A percentile compares a stretch with the other conserved stretches of the same genome.
These are phyloP conservation scores for Papiliotrema flavescens DNA, from an alignment of 1,284 basidiomycete species.

Conservation along the genomic window DNA sequence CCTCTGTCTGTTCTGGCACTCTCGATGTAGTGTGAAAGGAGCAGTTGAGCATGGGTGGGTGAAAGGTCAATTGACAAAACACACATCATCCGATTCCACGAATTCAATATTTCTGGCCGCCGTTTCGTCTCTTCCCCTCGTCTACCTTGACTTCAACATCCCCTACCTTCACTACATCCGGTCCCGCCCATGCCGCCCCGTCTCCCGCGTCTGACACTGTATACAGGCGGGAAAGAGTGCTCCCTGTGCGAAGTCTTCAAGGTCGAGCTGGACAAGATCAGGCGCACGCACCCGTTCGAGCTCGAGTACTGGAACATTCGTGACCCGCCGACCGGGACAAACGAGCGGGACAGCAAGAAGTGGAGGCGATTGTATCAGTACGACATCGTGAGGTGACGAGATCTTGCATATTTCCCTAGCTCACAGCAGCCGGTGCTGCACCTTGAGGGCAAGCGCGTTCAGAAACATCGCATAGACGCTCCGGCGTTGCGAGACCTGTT, in stretches of 20 bases:
- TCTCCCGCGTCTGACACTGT: slow-evolving; percentile 43
- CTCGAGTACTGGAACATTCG: slow-evolving; percentile 44
- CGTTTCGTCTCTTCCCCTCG: not conserved
- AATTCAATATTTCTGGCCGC: not conserved
- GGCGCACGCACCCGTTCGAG: slow-evolving; percentile 38
- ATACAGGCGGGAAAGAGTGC: slow-evolving; percentile 48
- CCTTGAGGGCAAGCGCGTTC: slow-evolving; percentile 35
- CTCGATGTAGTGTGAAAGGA: no score
- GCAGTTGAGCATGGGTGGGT: not conserved
- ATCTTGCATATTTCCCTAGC: not conserved
- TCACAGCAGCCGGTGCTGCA: slow-evolving; percentile 44
- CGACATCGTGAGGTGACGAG: slow-evolving; percentile 37
- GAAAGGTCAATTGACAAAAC: not conserved
- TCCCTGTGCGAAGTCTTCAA: slow-evolving; percentile 47
- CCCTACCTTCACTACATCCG: not conserved
- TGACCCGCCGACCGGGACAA: slow-evolving; percentile 31
- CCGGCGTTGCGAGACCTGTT: slow-evolving; percentile 27
- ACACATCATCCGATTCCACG: not conserved
- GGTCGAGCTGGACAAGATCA: slow-evolving; percentile 32
- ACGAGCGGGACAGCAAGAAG: slow-evolving; percentile 33
- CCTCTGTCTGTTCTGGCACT: no score
- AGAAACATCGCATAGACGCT: slow-evolving; percentile 45
- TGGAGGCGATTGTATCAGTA: slow-evolving; percentile 47
- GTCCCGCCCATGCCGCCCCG: slow-evolving; percentile 33
- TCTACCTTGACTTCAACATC: not conserved